Conservation (phyloP, 257 asterid species). For the Solanum sitiens region DNA sequence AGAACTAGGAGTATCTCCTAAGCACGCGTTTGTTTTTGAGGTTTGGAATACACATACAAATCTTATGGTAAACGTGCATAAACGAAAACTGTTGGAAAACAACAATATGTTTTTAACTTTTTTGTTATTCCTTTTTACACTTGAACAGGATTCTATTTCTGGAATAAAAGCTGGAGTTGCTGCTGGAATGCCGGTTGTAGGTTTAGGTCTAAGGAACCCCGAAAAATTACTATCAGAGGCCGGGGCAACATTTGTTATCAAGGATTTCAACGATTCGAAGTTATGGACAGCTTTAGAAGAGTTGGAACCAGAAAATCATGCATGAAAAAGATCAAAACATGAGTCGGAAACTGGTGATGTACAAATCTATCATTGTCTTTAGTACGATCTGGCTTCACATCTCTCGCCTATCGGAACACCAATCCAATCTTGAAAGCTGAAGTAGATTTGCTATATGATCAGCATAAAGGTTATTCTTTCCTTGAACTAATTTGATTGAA, state of each 20-base stretch:
- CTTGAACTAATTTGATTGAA: not conserved
- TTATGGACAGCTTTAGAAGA: constrained; percentile 56
- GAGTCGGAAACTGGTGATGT: constrained; percentile 5
- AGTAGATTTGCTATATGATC: not conserved
- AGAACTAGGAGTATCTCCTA: constrained; percentile 43
- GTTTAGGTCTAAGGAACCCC: constrained; percentile 57
- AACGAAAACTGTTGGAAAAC: not conserved
- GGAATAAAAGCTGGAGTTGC: constrained; percentile 78
- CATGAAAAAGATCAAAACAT: constrained; percentile 11
- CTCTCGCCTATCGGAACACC: not conserved
- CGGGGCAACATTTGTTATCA: constrained; percentile 49
- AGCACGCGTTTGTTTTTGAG: constrained; percentile 63
- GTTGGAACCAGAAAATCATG: constrained; percentile 13
- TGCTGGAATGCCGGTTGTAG: constrained; percentile 80
- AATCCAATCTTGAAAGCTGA: not conserved
- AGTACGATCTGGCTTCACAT: not conserved
- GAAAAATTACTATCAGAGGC: constrained; percentile 38
- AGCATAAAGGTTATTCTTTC: not conserved
- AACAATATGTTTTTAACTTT: not conserved
- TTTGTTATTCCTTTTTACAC: not conserved
- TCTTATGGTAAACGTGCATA: not conserved
- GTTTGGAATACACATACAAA: constrained; percentile 9
- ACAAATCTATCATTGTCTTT: not conserved
- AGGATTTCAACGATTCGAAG: constrained; percentile 49
- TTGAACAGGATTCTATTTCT: constrained; percentile 59